Evolutionary conservation across 257 asterid species (phyloP), one percentile per base, ranked within the genome.

Genomic region (Nicotiana noctiflora): DNA sequence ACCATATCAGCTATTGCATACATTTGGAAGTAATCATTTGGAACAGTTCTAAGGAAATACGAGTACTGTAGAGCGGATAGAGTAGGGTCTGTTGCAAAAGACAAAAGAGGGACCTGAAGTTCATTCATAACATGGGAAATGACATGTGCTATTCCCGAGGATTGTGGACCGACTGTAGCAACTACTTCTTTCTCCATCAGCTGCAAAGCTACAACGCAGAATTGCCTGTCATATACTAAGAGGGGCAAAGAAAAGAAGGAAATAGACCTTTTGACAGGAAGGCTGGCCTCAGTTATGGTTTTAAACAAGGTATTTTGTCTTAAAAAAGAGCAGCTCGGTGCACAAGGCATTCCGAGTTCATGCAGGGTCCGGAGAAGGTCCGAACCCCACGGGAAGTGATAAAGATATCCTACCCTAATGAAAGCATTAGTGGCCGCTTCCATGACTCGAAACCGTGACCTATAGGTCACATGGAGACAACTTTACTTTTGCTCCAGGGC

Each of bases 61-160:
- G 93, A 91, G 75, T 88, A 89, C 82, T 92, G 97, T 21, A 90
- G 88, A 82, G 96, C 83, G 3, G 97, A 89, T 59, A 91, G 96
- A 60, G 92, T 81, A 40, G 97, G 96, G 64, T 92, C 97, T 1
- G 97, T 92, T 0, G 96, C 93, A 14, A 91, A 90, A 11, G 97
- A 91, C 65, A 92, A 15, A 51, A 92, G 93, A 8, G 97, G 97
- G 19, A 91, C 82, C 0, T 90, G 94, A 63, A 92, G 94, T 86
- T 92, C 97, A 63, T 85, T 89, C 56, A 84, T 84, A 29, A 92
- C 83, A 5, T 86, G 89, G 57, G 91, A 90, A 40, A 92, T 92
- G 31, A 89, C 86, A 5, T 90, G 96, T 5, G 94, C 96, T 85
- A 92, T 88, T 68, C 96, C 94, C 0, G 97, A 92, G 0, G 97